Percentiles rank a stretch among this genome's conserved stretches.
Evolutionary conservation across 345 rosid species (phyloP).

Genomic region (Streptanthus diversifolius): DNA sequence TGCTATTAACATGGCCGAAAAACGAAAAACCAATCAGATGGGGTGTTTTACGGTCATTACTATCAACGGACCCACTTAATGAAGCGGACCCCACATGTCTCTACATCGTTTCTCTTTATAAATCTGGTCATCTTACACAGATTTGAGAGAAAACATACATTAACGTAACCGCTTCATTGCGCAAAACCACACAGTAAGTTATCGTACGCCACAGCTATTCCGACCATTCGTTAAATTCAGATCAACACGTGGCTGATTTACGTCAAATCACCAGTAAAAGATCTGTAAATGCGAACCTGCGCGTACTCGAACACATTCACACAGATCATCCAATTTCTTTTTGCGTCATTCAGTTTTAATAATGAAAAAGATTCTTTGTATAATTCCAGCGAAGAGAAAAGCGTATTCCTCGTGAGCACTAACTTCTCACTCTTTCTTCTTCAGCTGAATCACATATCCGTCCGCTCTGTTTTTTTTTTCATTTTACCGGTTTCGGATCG

Average conservation of each 20-base stretch:
- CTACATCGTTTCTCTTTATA: constrained; percentile 7
- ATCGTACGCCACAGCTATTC: constrained; percentile 11
- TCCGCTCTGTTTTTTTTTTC: background rate
- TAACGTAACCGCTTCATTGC: constrained; percentile 20
- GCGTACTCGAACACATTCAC: constrained; percentile 23
- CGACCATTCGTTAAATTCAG: constrained; percentile 8
- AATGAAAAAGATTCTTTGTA: constrained; percentile 31
- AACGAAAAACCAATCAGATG: constrained; percentile 34
- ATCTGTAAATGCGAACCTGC: background rate
- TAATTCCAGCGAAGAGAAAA: constrained; percentile 38
- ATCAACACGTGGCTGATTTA: constrained; percentile 1
- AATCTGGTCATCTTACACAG: constrained; percentile 12
- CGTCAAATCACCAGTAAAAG: background rate
- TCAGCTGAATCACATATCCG: background rate
- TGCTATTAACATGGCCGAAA: constrained; percentile 18
- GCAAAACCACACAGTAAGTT: constrained; percentile 26
- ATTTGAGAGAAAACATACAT: constrained; percentile 3
- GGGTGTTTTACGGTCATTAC: constrained; percentile 30
- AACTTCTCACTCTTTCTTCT: constrained; percentile 23
- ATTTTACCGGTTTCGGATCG: background rate
- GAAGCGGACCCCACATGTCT: constrained; percentile 26
- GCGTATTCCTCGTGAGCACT: constrained; percentile 54
- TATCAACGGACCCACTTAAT: constrained; percentile 4
- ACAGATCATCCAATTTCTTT: background rate
- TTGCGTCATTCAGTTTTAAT: background rate